Evolutionary conservation across 257 asterid genomes (phyloP).

Genomic region (Paraleonurus japonicus): DNA sequence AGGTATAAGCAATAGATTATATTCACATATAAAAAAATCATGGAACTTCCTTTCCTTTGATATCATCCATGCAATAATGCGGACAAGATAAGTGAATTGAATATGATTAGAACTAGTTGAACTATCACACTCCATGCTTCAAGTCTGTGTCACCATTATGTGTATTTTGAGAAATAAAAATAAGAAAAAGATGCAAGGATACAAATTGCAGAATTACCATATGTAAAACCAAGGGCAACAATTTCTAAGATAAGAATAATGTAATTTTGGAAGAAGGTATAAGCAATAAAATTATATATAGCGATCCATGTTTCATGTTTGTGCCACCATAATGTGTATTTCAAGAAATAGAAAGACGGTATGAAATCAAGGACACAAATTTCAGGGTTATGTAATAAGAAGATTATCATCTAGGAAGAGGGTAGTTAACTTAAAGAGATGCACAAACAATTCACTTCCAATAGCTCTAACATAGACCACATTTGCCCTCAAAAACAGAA

Average conservation of each 20-base stretch:
- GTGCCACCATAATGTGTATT: background rate
- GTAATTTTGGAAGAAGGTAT: background rate
- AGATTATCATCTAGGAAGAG: background rate
- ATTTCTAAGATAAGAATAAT: background rate
- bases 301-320: background rate
- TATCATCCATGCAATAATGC: background rate
- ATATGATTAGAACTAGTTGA: conserved; percentile 8
- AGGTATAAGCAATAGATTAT: background rate
- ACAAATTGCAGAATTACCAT: background rate
- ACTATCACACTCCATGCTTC: background rate
- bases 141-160: background rate
- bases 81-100: background rate
- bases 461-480: background rate
- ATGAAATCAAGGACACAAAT: background rate
- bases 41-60: background rate
- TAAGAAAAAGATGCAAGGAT: background rate
- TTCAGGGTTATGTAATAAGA: background rate
- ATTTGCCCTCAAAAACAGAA: background rate
- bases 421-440: conserved; percentile 6
- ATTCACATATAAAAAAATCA: background rate
- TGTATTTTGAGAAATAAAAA: background rate
- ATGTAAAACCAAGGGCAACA: background rate
- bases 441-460: background rate
- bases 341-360: background rate
- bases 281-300: background rate